phyloP scores from a whole-genome alignment of 805 yeast species.

The Sugiyamaella valdiviana region DNA sequence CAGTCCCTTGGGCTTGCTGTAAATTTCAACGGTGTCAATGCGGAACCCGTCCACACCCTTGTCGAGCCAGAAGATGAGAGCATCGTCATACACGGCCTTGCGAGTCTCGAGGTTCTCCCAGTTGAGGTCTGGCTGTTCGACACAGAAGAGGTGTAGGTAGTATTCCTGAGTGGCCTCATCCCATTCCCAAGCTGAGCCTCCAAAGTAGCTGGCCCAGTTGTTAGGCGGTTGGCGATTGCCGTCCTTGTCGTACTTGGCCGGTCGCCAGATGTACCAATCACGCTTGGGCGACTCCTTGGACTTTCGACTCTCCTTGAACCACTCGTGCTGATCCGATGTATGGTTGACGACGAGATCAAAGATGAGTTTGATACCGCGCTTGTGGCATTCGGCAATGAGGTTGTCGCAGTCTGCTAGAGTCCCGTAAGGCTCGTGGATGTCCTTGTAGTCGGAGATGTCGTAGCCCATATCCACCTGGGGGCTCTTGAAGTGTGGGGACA shows the following conservation, averaged over 20 bases:
- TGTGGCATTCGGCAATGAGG: conserved; percentile 43
- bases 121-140: conserved; percentile 54
- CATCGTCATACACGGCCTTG: conserved; percentile 39
- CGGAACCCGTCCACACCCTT: conserved; percentile 56
- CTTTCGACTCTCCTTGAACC: conserved; percentile 53
- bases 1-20: conserved; percentile 42
- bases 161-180: conserved; percentile 51
- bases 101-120: conserved; percentile 47
- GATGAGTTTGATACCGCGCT: conserved; percentile 45
- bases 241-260: conserved; percentile 38
- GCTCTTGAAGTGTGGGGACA: conserved; percentile 51
- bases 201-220: conserved; percentile 50
- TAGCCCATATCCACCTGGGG: conserved; percentile 62
- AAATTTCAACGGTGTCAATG: conserved; percentile 50
- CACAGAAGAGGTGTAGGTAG: conserved; percentile 49
- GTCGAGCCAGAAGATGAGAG: conserved; percentile 48
- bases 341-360: conserved; percentile 56
- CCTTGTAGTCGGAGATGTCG: conserved; percentile 51
- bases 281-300: conserved; percentile 48
- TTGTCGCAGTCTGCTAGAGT: conserved; percentile 47
- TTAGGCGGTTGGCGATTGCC: conserved; percentile 51
- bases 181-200: conserved; percentile 54
- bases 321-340: conserved; percentile 48
- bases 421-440: conserved; percentile 47
- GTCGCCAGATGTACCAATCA: conserved; percentile 58